Evolutionary conservation across 2,329 filamentous ascomycete species (phyloP), one percentile per base, ranked within the genome.

Genomic region (Ceratocystis lukuohia): DNA sequence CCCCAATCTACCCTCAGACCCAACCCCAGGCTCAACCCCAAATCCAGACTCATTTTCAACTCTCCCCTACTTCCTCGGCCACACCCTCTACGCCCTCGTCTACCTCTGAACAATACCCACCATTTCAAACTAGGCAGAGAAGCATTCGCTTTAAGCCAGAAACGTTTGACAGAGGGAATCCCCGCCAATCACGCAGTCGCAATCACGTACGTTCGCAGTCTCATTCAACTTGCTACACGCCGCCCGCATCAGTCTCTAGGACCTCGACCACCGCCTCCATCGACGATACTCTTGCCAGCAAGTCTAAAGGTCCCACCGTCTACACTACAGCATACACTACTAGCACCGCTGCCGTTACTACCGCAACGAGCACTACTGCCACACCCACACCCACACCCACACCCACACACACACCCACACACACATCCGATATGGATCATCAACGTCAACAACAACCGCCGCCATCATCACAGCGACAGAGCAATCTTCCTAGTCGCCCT

Each of bases 111-210:
- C 37, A 41, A 41, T 30, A 37, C 28, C 56, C 56, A 8, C 28
- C 56, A 10, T 15, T 25, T 25, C 20, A 25, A 28, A 53, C 48
- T 15, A 30, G 56, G 5, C 56, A 59, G 56, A 33, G 28, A n/a
- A 59, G 56, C 56, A 59, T 59, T n/a, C 56, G 56, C 28, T 59
- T 59, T 10, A 30, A 33, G 56, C 56, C 56, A 5, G 56, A 59
- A 37, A 59, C 56, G 15, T 59, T 59, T 33, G 56, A 59, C n/a
- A 15, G 56, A 59, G 56, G 56, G 4, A 59, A 59, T 10, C 56
- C 56, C 12, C 56, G 56, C 56, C 56, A 33, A 28, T 53, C 48
- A 25, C 48, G 48, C 56, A 30, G 25, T n/a, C 53, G 22, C 15
- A 59, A 25, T 3, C 56, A 59, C 56, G 12, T 20, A n/a, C 56